Base-by-base conservation (phyloP, 1,139 yeast species). In the Dujonia santamariae region DNA sequence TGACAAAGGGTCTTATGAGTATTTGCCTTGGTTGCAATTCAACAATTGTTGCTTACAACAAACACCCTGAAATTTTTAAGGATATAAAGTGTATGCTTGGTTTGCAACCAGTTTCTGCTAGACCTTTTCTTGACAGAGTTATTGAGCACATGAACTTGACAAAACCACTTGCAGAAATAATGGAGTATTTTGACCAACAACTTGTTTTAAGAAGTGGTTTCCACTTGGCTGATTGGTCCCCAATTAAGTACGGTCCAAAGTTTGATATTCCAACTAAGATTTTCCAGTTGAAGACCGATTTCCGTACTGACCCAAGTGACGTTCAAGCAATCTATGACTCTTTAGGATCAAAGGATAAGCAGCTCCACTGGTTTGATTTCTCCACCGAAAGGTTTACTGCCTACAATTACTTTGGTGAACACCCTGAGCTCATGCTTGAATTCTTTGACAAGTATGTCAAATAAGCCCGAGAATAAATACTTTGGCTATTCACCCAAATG, bases 1-100 rank as follows among this genome's bases (percentile, higher is more conserved):
- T 36, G 39, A 18, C 25, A 6, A 36, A 26, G 21, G 39, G 26
- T 2, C 17, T 36, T n/a, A 21, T 36, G 35, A 19, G 25, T 13
- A 34, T 36, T 19, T 36, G 37, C 22, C n/a, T 36, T n/a, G 39
- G 39, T 12, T 29, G 23, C 12, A 30, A 36, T 22, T 29, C 39
- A 13, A 29, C 37, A 5, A 26, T 36, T 7, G 21, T 34, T 26
- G 39, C 22, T 20, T n/a, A n/a, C n/a, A n/a, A n/a, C n/a, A n/a
- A n/a, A n/a, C n/a, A n/a, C n/a, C n/a, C n/a, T n/a, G n/a, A n/a
- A n/a, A n/a, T n/a, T n/a, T n/a, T n/a, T n/a, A n/a, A n/a, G n/a
- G n/a, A n/a, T n/a, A n/a, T n/a, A n/a, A n/a, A n/a, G n/a, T n/a
- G n/a, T n/a, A n/a, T n/a, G n/a, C n/a, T n/a, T n/a, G n/a, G n/a